Base-by-base conservation (phyloP, 1,284 basidiomycete genomes). In the Rhodotorula sp. region DNA sequence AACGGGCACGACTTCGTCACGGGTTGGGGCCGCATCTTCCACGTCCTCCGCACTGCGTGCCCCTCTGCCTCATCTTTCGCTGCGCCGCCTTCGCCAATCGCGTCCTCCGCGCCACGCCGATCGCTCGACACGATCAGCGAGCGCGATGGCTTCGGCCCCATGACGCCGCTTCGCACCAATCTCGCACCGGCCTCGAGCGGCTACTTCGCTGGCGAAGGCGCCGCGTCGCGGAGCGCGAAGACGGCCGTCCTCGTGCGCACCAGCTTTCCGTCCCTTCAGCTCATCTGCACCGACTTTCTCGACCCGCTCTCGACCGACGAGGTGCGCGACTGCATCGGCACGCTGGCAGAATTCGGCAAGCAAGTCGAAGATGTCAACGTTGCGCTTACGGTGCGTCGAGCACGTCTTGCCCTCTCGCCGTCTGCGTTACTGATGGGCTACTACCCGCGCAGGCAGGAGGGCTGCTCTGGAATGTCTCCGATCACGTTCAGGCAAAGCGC, bases 1-100 rank as follows among this genome's bases (percentile, higher is more conserved):
- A 92, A 92, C 0, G 95, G 92, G 0, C 94, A 98, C 81, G 92
- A 91, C 0, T 85, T 99, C 3, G 55, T 71, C 48, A 86, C 92
- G 12, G 95, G 95, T 0, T 99, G 96, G 96, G 89, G 92, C 70
- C 90, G 86, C 0, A 93, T 98, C 77, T 97, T 98, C 80, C 87
- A 89, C 72, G 93, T 97, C 87, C 85, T 97, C 9, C 68, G 49
- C 87, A 89, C 68, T 89, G 90, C 78, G 88, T 95, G 46, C 93
- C 92, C 82, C 85, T 27, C 72, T 1, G 41, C 67, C 4, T 87
- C 89, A 70, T 96, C 86, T 84, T 96, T 46, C 64, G 44, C 46
- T 4, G n/a, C 87, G 88, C 66, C 90, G 89, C 77, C 89, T 93
- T 42, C 93, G 7, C 92, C 81, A 85, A 50, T 62, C 25, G 61